Conservation (phyloP, 1,139 yeast genomes). For the Yarrowia galli region DNA sequence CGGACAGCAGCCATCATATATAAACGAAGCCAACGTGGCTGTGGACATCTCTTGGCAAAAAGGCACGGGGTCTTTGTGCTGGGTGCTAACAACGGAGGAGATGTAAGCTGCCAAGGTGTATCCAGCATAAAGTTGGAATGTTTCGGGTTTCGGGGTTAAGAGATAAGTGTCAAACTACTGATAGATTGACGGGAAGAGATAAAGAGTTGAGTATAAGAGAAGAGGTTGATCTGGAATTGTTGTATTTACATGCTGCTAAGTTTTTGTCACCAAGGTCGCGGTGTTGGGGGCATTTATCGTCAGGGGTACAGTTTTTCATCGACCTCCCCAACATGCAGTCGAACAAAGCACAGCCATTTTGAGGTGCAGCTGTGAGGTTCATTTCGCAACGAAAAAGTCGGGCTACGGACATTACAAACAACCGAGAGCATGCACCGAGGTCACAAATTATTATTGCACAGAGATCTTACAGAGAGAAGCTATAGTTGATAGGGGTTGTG, state of each 20-base stretch:
- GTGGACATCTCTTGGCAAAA: constrained; percentile 31
- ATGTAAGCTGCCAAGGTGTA: constrained; percentile 20
- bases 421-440: too few species aligned
- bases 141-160: constrained; percentile 35
- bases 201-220: too few species aligned
- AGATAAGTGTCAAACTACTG: too few species aligned
- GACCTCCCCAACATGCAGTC: neutral
- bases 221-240: too few species aligned
- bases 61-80: constrained; percentile 22
- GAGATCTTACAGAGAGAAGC: neutral
- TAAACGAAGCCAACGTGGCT: constrained; percentile 6
- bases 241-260: too few species aligned
- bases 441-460: neutral
- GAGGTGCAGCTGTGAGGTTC: neutral
- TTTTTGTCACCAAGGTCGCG: too few species aligned
- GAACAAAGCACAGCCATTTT: constrained; percentile 3
- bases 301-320: neutral
- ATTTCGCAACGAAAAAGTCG: neutral
- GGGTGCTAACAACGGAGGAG: constrained; percentile 23
- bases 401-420: neutral
- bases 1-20: neutral
- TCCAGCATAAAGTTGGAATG: constrained; percentile 2
- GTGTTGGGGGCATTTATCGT: too few species aligned
- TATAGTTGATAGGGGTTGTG: too few species aligned
- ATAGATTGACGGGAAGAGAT: neutral